Conservation (phyloP, 441 rosid genomes). For the Jatropha podagrica region DNA sequence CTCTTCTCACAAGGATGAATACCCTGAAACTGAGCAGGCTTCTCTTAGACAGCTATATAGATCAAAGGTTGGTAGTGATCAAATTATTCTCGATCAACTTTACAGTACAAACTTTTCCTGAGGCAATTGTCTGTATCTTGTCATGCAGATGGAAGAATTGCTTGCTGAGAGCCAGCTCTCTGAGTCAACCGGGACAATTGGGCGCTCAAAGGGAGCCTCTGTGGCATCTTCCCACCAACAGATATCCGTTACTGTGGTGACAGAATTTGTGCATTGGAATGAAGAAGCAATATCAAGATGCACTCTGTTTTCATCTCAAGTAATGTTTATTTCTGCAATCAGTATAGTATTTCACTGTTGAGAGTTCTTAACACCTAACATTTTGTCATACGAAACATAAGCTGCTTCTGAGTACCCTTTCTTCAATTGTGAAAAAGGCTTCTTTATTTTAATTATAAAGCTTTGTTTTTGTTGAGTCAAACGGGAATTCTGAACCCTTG, state of each 20-base stretch:
- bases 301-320: conserved; percentile 87
- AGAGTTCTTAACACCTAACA: background rate
- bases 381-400: background rate
- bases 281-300: conserved; percentile 99
- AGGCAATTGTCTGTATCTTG: conserved; percentile 25
- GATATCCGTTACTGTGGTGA: conserved; percentile 95
- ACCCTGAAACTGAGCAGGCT: conserved; percentile 93
- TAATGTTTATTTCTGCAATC: conserved; percentile 33
- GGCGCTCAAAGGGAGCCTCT: conserved; percentile 93
- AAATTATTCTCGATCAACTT: conserved; percentile 22
- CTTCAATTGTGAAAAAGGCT: background rate
- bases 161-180: conserved; percentile 74
- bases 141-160: conserved; percentile 85
- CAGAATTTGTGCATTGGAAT: conserved; percentile 97
- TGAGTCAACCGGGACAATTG: conserved; percentile 87
- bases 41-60: conserved; percentile 90
- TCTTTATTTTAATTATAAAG: background rate
- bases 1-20: conserved; percentile 95
- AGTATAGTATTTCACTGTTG: background rate
- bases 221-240: conserved; percentile 81
- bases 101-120: conserved; percentile 15
- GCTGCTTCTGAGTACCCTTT: background rate
- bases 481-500: background rate
- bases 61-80: conserved; percentile 62
- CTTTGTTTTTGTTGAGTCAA: background rate